These are phyloP conservation scores for Arthrobotrys iridis DNA, from an alignment of 2,329 filamentous ascomycete species.

Conservation along the genomic window DNA sequence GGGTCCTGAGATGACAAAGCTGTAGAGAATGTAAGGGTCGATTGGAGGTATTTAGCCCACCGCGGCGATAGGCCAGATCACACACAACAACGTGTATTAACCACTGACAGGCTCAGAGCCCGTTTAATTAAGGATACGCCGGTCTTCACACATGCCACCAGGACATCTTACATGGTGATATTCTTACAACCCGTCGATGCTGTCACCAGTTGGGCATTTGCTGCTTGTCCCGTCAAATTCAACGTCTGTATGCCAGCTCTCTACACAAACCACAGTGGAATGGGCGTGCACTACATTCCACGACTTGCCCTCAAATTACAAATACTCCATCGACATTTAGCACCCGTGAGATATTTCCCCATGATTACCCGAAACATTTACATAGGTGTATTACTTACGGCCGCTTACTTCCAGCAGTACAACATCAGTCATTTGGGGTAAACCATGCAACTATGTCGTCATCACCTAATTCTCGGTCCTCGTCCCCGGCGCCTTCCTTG, in stretches of 20 bases:
- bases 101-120: background rate
- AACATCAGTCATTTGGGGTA: background rate
- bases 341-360: background rate
- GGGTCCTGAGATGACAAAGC: background rate
- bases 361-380: background rate
- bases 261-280: background rate
- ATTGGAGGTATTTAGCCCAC: background rate
- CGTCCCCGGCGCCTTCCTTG: conserved; percentile 48
- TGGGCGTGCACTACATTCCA: background rate
- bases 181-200: background rate
- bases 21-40: background rate
- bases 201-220: background rate
- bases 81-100: conserved; percentile 3
- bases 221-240: background rate
- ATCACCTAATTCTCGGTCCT: conserved; percentile 47
- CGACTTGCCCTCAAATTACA: background rate
- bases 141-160: background rate
- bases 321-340: background rate
- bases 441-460: conserved; percentile 52
- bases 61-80: conserved; percentile 13
- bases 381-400: background rate
- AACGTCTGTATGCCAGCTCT: background rate
- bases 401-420: background rate
- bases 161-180: background rate
- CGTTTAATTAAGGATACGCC: background rate